Conservation (phyloP, 2,329 filamentous ascomycete genomes). For the Colletotrichum sp. region DNA sequence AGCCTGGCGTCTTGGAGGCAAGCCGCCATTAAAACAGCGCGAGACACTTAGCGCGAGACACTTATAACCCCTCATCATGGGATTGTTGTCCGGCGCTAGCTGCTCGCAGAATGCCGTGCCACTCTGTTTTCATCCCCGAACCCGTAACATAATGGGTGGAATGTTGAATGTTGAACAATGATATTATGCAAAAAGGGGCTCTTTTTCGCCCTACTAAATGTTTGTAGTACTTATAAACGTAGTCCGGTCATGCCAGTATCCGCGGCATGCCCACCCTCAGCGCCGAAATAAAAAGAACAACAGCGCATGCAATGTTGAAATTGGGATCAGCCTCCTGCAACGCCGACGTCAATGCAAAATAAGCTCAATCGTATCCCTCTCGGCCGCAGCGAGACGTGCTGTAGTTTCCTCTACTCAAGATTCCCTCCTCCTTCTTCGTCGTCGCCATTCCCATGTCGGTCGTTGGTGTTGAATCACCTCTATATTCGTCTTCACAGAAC, state of each 20-base stretch:
- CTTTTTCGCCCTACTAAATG: neutral
- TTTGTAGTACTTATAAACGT: conserved; percentile 1
- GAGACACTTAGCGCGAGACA: neutral
- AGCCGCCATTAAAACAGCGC: neutral
- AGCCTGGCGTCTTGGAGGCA: neutral
- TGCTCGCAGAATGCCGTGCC: neutral
- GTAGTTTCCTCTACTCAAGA: neutral
- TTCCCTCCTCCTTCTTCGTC: neutral
- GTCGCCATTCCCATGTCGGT: neutral
- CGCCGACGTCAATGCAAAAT: conserved; percentile 21
- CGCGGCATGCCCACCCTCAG: conserved; percentile 3
- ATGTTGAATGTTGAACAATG: neutral
- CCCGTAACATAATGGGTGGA: neutral
- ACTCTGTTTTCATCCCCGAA: neutral
- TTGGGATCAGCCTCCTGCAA: conserved; percentile 21
- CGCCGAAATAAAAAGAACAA: neutral
- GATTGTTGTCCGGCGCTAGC: neutral
- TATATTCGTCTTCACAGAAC: neutral
- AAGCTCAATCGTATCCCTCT: neutral
- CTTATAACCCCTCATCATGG: too few species aligned
- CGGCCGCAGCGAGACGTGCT: neutral
- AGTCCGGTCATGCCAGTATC: neutral
- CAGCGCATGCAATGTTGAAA: conserved; percentile 21
- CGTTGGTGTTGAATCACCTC: neutral
- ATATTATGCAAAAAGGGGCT: conserved; percentile 10